phyloP scores from a whole-genome alignment of 1,284 basidiomycete species.

The Afroboletus lepidellus region DNA sequence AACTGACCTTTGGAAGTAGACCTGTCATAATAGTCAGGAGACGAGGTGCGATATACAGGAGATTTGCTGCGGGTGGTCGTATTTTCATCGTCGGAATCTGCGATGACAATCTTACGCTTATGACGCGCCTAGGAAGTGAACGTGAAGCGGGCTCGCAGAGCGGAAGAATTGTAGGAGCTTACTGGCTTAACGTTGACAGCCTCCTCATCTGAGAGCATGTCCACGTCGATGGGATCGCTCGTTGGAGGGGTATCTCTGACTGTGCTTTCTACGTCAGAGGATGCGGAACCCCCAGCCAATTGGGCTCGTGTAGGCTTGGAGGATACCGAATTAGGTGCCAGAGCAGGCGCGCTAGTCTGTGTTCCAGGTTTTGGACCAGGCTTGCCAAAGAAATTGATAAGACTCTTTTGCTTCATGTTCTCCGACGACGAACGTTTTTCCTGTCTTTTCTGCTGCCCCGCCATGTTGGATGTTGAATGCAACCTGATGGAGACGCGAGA shows the following conservation, averaged over 20 bases:
- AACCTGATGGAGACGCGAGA: neutral
- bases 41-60: conserved; percentile 26
- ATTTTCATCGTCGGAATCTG: conserved; percentile 60
- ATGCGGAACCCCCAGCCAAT: conserved; percentile 41
- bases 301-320: conserved; percentile 25
- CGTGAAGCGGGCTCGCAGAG: neutral
- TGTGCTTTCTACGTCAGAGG: conserved; percentile 51
- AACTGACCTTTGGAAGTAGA: conserved; percentile 31
- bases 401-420: conserved; percentile 68
- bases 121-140: conserved; percentile 31
- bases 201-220: conserved; percentile 58
- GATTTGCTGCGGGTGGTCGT: conserved; percentile 11
- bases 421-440: conserved; percentile 34
- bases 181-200: conserved; percentile 31
- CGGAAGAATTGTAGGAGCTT: conserved; percentile 3
- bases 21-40: conserved; percentile 22
- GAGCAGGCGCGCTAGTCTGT: conserved; percentile 35
- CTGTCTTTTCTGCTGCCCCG: conserved; percentile 36
- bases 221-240: conserved; percentile 72
- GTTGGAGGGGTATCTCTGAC: conserved; percentile 64
- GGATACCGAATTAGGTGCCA: conserved; percentile 35
- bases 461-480: conserved; percentile 21
- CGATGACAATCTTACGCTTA: conserved; percentile 69
- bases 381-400: conserved; percentile 68
- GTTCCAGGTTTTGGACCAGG: conserved; percentile 26